phyloP scores from a whole-genome alignment of 768 basidiomycete species.

The Clathrus columnatus region DNA sequence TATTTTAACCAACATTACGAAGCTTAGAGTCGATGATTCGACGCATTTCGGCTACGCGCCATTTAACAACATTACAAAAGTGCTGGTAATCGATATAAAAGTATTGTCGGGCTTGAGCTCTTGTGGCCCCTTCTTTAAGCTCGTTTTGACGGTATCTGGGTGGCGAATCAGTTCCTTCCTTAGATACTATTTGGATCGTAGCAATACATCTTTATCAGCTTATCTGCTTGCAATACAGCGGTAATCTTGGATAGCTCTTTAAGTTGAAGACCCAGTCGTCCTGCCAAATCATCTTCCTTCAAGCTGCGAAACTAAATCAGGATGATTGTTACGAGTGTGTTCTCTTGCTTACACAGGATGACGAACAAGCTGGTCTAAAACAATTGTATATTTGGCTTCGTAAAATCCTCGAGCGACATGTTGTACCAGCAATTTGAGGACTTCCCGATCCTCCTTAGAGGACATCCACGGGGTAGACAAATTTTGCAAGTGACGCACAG shows the following conservation, averaged over 20 bases:
- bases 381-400: conserved; percentile 83
- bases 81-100: conserved; percentile 94
- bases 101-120: conserved; percentile 83
- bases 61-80: conserved; percentile 97
- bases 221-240: conserved; percentile 69
- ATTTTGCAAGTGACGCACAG: neutral
- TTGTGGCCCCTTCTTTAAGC: conserved; percentile 80
- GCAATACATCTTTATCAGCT: conserved; percentile 38
- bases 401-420: conserved; percentile 92
- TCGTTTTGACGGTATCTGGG: conserved; percentile 83
- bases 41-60: conserved; percentile 91
- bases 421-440: conserved; percentile 80
- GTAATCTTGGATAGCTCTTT: conserved; percentile 89
- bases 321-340: conserved; percentile 17
- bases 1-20: conserved; percentile 57
- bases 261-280: conserved; percentile 78
- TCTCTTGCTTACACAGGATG: conserved; percentile 81
- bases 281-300: conserved; percentile 91
- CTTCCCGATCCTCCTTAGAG: conserved; percentile 70
- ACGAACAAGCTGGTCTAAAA: conserved; percentile 88
- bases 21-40: conserved; percentile 81
- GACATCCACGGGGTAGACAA: neutral
- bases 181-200: conserved; percentile 41
- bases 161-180: neutral
- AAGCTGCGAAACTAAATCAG: conserved; percentile 41